A percentile compares a stretch with the other conserved stretches of the same genome.
Evolutionary conservation across 169 alveolate genomes (phyloP).

Genomic region (Babesia ovis): DNA sequence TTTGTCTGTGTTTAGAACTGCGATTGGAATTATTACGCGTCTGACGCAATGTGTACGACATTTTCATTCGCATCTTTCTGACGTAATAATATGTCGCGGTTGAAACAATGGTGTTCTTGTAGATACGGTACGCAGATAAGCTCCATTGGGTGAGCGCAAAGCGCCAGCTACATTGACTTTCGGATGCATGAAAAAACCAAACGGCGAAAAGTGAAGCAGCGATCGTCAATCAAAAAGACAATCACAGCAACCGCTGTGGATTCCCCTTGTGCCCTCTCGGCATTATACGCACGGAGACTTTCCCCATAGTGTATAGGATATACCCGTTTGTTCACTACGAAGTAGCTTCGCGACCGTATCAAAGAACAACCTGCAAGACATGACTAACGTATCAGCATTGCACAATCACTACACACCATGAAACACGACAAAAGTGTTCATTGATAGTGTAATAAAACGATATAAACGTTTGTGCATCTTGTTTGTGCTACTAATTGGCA

Average conservation of each 20-base stretch:
- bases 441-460: neutral
- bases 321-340: slow-evolving; percentile 57
- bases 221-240: slow-evolving; percentile 5
- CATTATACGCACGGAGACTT: slow-evolving; percentile 49
- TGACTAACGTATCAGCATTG: neutral
- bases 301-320: slow-evolving; percentile 49
- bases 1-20: neutral
- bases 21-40: neutral
- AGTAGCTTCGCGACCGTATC: slow-evolving; percentile 58
- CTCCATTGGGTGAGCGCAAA: slow-evolving; percentile 54
- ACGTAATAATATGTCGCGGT: neutral
- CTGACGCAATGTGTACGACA: neutral
- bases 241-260: slow-evolving; percentile 35
- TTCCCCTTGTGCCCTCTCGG: slow-evolving; percentile 61
- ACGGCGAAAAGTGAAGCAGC: slow-evolving; percentile 30
- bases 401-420: neutral
- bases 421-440: too few relatives aligned
- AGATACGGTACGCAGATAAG: slow-evolving; percentile 56
- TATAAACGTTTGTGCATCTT: neutral
- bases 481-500: slow-evolving; percentile 23
- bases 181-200: slow-evolving; percentile 22
- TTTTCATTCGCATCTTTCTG: neutral
- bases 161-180: slow-evolving; percentile 56
- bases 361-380: neutral
- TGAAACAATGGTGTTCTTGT: slow-evolving; percentile 13